phyloP scores from a whole-genome alignment of 768 basidiomycete genomes.

The Podaxis sp. region DNA sequence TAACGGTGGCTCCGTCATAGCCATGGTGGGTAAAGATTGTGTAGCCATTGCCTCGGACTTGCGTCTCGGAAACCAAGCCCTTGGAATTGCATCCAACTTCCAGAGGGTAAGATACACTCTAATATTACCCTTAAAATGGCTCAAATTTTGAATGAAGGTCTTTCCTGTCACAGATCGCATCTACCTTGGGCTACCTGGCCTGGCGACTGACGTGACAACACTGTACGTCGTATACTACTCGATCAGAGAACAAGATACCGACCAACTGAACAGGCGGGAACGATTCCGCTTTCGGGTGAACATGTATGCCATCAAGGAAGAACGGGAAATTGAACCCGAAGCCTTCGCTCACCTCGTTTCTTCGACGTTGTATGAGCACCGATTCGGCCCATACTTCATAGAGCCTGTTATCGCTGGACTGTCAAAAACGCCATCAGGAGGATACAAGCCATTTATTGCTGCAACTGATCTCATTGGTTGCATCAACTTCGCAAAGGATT shows the following conservation, averaged over 20 bases:
- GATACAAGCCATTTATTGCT: constrained; percentile 88
- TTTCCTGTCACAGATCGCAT: constrained; percentile 93
- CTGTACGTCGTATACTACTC: constrained; percentile 42
- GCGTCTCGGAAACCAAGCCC: constrained; percentile 81
- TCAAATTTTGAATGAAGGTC: constrained; percentile 40
- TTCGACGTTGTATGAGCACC: constrained; percentile 90
- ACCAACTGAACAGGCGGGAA: constrained; percentile 61
- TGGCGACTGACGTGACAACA: constrained; percentile 91
- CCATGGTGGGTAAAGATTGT: constrained; percentile 99
- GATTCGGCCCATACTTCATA: constrained; percentile 95
- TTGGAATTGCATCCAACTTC: constrained; percentile 88
- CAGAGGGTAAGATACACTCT: constrained; percentile 66
- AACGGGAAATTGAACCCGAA: constrained; percentile 93
- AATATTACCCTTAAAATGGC: not conserved
- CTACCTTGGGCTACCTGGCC: constrained; percentile 86
- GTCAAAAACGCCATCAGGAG: constrained; percentile 65
- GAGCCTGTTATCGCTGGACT: constrained; percentile 96
- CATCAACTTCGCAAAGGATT: constrained; percentile 92
- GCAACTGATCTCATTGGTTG: constrained; percentile 93
- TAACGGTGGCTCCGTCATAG: constrained; percentile 98
- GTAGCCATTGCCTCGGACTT: constrained; percentile 97
- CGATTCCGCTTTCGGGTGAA: constrained; percentile 91
- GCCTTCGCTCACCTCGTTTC: constrained; percentile 95
- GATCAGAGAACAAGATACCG: constrained; percentile 8
- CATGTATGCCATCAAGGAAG: constrained; percentile 99